phyloP scores from a whole-genome alignment of 2,329 filamentous ascomycete genomes.

The Massarina eburnea region DNA sequence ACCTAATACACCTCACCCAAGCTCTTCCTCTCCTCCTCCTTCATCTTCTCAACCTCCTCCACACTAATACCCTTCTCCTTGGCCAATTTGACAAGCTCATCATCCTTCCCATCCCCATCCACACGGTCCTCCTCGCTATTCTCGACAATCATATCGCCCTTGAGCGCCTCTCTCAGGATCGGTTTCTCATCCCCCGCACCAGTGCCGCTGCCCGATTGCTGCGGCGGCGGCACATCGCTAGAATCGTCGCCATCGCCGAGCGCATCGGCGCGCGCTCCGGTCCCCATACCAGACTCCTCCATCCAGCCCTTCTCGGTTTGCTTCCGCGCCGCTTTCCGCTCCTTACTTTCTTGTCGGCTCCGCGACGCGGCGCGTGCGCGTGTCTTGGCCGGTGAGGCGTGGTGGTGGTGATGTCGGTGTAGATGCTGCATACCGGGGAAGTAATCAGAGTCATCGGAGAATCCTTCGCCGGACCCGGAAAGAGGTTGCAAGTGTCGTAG shows the following conservation, averaged over 20 bases:
- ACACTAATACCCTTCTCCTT: constrained; percentile 20
- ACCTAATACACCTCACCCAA: constrained; percentile 37
- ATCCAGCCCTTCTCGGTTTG: constrained; percentile 46
- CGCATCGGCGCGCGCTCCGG: constrained; percentile 47
- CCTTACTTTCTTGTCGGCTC: constrained; percentile 35
- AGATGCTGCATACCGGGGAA: constrained; percentile 42
- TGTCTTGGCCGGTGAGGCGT: constrained; percentile 18
- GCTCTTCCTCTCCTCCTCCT: constrained; percentile 31
- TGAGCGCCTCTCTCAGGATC: constrained; percentile 35
- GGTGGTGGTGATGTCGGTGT: constrained; percentile 16
- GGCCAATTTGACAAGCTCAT: constrained; percentile 9
- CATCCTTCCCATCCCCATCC: constrained; percentile 2
- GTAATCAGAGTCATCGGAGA: constrained; percentile 48
- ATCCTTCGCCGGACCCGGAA: constrained; percentile 35
- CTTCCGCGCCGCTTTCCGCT: constrained; percentile 37
- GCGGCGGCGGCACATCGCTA: constrained; percentile 16
- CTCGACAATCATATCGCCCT: constrained; percentile 38
- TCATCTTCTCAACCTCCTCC: constrained; percentile 32
- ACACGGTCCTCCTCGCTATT: constrained; percentile 26
- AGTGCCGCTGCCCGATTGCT: background rate
- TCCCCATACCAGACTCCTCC: constrained; percentile 51
- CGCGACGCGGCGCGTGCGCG: constrained; percentile 28
- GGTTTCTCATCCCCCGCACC: constrained; percentile 17
- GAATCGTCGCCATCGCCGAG: constrained; percentile 45
- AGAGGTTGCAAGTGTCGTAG: constrained; percentile 36